Evolutionary conservation across 768 basidiomycete genomes (phyloP).

Genomic region (Pleurotus platypus): DNA sequence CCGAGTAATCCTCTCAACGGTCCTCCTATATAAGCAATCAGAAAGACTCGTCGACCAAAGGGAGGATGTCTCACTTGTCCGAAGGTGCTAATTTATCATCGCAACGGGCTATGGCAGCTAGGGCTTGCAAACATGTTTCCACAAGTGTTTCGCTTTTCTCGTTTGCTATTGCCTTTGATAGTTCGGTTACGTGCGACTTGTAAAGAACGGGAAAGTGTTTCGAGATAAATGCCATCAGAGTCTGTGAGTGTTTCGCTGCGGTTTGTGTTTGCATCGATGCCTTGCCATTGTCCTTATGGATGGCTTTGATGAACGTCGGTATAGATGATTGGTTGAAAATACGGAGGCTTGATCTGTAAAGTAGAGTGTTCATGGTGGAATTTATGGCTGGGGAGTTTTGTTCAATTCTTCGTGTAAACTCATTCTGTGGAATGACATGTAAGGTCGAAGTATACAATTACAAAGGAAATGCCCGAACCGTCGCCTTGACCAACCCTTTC

Average conservation of each 20-base stretch:
- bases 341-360: constrained; percentile 68
- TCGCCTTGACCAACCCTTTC: constrained; percentile 73
- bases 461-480: constrained; percentile 40
- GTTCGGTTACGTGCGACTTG: constrained; percentile 70
- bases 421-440: constrained; percentile 43
- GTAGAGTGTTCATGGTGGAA: constrained; percentile 64
- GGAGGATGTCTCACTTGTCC: constrained; percentile 57
- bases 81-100: constrained; percentile 53
- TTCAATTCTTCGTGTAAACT: constrained; percentile 75
- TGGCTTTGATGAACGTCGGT: constrained; percentile 70
- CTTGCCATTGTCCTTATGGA: constrained; percentile 45
- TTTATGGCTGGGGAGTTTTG: constrained; percentile 58
- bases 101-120: constrained; percentile 62
- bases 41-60: neutral
- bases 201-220: constrained; percentile 75
- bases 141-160: constrained; percentile 52
- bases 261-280: constrained; percentile 29
- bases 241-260: constrained; percentile 44
- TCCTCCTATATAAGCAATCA: constrained; percentile 42
- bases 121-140: constrained; percentile 71
- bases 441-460: neutral
- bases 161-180: constrained; percentile 70
- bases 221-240: constrained; percentile 56
- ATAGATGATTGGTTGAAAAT: constrained; percentile 85
- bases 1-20: constrained; percentile 58